phyloP scores from a whole-genome alignment of 441 rosid species.

The Arabidopsis hybrid region DNA sequence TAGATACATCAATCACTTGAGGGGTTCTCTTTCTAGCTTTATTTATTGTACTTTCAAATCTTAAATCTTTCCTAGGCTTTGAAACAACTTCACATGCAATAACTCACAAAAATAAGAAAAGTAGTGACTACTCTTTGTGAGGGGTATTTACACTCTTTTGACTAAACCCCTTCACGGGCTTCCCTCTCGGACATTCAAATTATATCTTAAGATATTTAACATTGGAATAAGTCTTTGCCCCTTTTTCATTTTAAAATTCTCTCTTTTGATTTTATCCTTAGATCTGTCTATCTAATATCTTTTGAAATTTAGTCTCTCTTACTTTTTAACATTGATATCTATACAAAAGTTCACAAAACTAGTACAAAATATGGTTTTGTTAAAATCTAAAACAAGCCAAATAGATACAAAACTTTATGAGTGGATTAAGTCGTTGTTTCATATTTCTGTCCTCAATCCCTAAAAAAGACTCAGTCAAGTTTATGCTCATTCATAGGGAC shows the following conservation, averaged over 20 bases:
- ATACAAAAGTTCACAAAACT: too few species aligned
- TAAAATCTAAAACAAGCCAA: neutral
- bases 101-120: neutral
- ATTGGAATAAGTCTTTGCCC: neutral
- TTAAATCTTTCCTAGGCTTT: neutral
- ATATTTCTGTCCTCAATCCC: neutral
- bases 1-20: constrained; percentile 1
- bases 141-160: constrained; percentile 8
- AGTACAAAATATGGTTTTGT: neutral
- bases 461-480: too few species aligned
- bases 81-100: constrained; percentile 19
- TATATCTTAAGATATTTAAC: neutral
- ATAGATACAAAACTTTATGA: neutral
- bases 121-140: neutral
- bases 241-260: neutral
- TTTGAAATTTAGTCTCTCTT: neutral
- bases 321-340: too few species aligned
- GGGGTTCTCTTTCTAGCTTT: neutral
- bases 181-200: constrained; percentile 5
- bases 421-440: neutral
- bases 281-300: neutral
- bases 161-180: constrained; percentile 4
- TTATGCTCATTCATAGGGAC: too few species aligned
- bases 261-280: neutral
- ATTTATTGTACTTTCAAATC: constrained; percentile 18